These are phyloP conservation scores for Eleusine coracana DNA, from an alignment of 176 grass and related monocot genomes.

Conservation along the genomic window DNA sequence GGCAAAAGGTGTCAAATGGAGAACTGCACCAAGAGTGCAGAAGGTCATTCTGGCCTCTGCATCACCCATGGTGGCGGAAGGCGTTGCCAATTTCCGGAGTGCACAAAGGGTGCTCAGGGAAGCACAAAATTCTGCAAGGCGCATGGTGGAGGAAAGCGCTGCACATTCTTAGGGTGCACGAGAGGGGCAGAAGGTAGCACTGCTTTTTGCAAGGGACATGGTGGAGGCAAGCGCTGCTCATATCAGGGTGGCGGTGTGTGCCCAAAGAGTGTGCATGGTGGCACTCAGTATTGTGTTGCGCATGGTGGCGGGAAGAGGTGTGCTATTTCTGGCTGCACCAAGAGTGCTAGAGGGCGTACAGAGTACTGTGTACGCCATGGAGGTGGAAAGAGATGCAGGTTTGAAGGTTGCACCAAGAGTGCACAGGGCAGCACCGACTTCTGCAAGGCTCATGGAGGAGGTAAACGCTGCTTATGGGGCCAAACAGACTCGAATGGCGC, in stretches of 20 bases:
- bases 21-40: slow-evolving; percentile 84
- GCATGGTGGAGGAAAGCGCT: slow-evolving; percentile 92
- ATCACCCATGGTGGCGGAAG: slow-evolving; percentile 92
- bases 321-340: slow-evolving; percentile 62
- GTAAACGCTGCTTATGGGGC: slow-evolving; percentile 71
- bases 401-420: slow-evolving; percentile 66
- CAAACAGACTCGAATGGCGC: slow-evolving; percentile 28
- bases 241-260: slow-evolving; percentile 83
- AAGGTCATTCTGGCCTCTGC: slow-evolving; percentile 91
- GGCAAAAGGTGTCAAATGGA: slow-evolving; percentile 88
- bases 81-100: slow-evolving; percentile 77
- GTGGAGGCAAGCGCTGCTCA: slow-evolving; percentile 87
- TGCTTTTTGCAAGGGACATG: slow-evolving; percentile 81
- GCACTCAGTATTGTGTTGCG: slow-evolving; percentile 77
- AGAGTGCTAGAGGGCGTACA: slow-evolving; percentile 89
- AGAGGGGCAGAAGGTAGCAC: slow-evolving; percentile 97
- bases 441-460: slow-evolving; percentile 84
- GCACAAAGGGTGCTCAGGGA: slow-evolving; percentile 87
- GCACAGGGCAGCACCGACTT: slow-evolving; percentile 84
- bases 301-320: slow-evolving; percentile 96
- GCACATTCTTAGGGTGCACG: slow-evolving; percentile 85
- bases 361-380: slow-evolving; percentile 89
- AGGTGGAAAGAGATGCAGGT: slow-evolving; percentile 80
- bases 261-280: slow-evolving; percentile 88
- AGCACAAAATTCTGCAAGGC: slow-evolving; percentile 93